Conservation (phyloP, 2,329 filamentous ascomycete species). For the Claviceps monticola region DNA sequence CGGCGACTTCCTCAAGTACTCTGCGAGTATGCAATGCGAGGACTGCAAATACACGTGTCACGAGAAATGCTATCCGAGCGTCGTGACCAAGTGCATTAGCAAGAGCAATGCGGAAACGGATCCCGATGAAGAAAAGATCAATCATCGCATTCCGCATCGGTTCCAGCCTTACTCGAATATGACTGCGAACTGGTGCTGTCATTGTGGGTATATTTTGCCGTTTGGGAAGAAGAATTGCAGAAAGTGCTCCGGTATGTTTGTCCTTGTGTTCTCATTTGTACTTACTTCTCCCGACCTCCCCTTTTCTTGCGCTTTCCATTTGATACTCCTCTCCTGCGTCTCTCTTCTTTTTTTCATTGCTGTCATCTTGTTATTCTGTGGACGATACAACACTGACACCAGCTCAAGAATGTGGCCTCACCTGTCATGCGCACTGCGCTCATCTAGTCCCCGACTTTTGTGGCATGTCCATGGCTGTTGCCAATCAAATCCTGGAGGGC, state of each 20-base stretch:
- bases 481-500: constrained; percentile 83
- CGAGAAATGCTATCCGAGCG: constrained; percentile 89
- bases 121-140: constrained; percentile 98
- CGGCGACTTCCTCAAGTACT: constrained; percentile 96
- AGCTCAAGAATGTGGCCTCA: constrained; percentile 70
- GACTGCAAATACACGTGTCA: constrained; percentile 99
- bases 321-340: not conserved
- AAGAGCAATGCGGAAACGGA: constrained; percentile 98
- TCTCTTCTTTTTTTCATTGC: not conserved
- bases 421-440: constrained; percentile 79
- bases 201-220: constrained; percentile 91
- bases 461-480: constrained; percentile 96
- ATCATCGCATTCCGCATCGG: constrained; percentile 94
- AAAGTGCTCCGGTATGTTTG: constrained; percentile 65
- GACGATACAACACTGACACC: constrained; percentile 2
- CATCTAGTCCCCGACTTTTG: constrained; percentile 98
- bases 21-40: constrained; percentile 96
- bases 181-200: constrained; percentile 98
- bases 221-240: constrained; percentile 91
- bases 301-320: not conserved
- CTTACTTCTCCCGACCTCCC: too few species aligned
- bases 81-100: constrained; percentile 98
- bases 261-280: not conserved
- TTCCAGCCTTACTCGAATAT: constrained; percentile 96
- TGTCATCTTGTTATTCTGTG: not conserved